A percentile compares a stretch with the other conserved stretches of the same genome.
Evolutionary conservation across 352 stramenopile species (phyloP).

Genomic region (Blastocystis sp.): DNA sequence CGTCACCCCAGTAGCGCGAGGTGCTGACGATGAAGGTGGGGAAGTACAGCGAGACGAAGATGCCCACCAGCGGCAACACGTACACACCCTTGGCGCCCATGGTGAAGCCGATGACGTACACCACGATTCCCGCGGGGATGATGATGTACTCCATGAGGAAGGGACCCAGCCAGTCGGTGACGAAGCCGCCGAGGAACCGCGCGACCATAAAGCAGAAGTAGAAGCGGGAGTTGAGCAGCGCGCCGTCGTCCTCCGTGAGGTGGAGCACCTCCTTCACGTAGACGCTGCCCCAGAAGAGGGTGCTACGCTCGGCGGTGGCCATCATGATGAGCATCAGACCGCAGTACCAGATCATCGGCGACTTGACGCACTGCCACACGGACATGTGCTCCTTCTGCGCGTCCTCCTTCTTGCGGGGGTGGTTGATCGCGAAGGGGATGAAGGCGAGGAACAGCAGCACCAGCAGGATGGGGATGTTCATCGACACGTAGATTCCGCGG

Average conservation of each 20-base stretch:
- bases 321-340: constrained; percentile 38
- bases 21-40: constrained; percentile 35
- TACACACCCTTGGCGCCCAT: constrained; percentile 9
- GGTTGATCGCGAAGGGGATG: constrained; percentile 58
- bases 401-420: constrained; percentile 5
- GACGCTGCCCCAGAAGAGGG: constrained; percentile 59
- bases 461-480: constrained; percentile 18
- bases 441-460: constrained; percentile 28
- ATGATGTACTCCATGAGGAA: constrained; percentile 67
- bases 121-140: constrained; percentile 21
- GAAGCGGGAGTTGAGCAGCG: constrained; percentile 44
- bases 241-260: constrained; percentile 24
- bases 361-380: constrained; percentile 7
- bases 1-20: constrained; percentile 42
- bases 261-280: constrained; percentile 65
- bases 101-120: constrained; percentile 51
- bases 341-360: constrained; percentile 60
- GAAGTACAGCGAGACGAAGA: constrained; percentile 67
- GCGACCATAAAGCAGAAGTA: constrained; percentile 65
- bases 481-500: constrained; percentile 17
- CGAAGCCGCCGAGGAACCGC: constrained; percentile 60
- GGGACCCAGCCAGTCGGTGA: constrained; percentile 50
- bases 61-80: constrained; percentile 28
- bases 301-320: constrained; percentile 50
- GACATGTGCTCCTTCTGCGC: neutral